Conservation (phyloP, 169 alveolate species). For the Ichthyophthirius multifiliis region DNA sequence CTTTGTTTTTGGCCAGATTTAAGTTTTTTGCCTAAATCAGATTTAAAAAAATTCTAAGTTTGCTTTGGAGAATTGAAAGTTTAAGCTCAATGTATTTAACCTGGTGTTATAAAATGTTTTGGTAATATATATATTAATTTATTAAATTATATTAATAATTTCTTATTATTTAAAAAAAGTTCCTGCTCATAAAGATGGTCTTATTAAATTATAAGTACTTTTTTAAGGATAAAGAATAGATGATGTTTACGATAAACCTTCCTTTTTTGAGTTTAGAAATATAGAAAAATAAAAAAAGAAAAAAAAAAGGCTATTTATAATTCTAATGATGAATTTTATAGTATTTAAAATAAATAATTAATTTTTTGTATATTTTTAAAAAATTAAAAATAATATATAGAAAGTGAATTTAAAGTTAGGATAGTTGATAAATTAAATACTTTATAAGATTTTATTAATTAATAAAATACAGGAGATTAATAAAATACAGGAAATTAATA, state of each 20-base stretch:
- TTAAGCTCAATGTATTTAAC: constrained; percentile 16
- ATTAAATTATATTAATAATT: neutral
- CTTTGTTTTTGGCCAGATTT: constrained; percentile 31
- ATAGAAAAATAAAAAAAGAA: constrained; percentile 3
- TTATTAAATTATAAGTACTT: neutral
- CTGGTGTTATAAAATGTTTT: constrained; percentile 38
- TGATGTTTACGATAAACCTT: constrained; percentile 14
- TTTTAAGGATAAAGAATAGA: constrained; percentile 4
- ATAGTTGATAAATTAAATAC: constrained; percentile 31
- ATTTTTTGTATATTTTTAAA: neutral
- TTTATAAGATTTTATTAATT: constrained; percentile 10
- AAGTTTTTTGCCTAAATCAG: neutral
- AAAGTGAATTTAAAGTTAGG: constrained; percentile 30
- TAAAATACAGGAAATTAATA: neutral
- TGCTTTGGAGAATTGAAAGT: constrained; percentile 17
- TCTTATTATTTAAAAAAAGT: neutral
- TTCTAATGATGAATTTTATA: constrained; percentile 12
- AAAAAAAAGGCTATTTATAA: constrained; percentile 8
- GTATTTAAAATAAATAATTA: neutral
- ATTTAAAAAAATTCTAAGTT: neutral
- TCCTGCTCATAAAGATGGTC: constrained; percentile 24
- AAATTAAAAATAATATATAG: neutral
- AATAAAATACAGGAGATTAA: neutral
- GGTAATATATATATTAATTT: neutral
- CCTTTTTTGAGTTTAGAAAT: constrained; percentile 13